A percentile compares a stretch with the other conserved stretches of the same genome.
Conservation (phyloP, 345 rosid species). For the Limnanthes douglasii region DNA sequence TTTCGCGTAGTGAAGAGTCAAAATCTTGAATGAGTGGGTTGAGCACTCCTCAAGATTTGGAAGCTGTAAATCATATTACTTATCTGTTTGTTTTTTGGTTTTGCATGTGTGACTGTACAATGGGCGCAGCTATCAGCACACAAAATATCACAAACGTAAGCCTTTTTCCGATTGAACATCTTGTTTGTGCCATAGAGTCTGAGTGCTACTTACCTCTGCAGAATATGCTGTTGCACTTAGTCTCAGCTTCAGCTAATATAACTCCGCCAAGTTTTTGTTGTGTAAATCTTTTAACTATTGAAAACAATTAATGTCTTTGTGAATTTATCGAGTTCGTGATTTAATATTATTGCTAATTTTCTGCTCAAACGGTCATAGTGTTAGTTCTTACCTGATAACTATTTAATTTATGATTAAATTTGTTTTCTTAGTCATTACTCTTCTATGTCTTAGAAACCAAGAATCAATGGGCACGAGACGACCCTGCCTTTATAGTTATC, state of each 20-base stretch:
- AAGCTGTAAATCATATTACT: constrained; percentile 11
- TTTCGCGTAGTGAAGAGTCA: neutral
- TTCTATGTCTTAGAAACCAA: constrained; percentile 68
- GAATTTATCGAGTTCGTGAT: no score
- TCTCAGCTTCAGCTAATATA: constrained; percentile 6
- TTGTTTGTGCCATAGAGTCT: no score
- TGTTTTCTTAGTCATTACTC: constrained; percentile 4
- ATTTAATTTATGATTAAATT: constrained; percentile 6
- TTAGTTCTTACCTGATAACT: no score
- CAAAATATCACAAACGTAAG: constrained; percentile 99
- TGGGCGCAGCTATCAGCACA: constrained; percentile 91
- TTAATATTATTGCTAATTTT: no score
- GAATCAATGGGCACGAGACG: constrained; percentile 99
- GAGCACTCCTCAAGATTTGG: neutral
- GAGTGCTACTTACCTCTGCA: no score
- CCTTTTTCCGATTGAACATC: no score
- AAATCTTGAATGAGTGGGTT: neutral
- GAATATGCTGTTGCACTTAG: constrained; percentile 7
- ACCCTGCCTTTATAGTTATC: constrained; percentile 97
- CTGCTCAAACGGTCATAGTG: no score
- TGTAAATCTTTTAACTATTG: no score
- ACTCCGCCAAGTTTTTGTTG: no score
- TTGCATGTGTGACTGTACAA: constrained; percentile 29
- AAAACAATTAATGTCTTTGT: no score
- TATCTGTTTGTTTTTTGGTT: constrained; percentile 20